These are phyloP conservation scores for Lactarius sanguifluus DNA, from an alignment of 768 basidiomycete genomes.

Conservation along the genomic window DNA sequence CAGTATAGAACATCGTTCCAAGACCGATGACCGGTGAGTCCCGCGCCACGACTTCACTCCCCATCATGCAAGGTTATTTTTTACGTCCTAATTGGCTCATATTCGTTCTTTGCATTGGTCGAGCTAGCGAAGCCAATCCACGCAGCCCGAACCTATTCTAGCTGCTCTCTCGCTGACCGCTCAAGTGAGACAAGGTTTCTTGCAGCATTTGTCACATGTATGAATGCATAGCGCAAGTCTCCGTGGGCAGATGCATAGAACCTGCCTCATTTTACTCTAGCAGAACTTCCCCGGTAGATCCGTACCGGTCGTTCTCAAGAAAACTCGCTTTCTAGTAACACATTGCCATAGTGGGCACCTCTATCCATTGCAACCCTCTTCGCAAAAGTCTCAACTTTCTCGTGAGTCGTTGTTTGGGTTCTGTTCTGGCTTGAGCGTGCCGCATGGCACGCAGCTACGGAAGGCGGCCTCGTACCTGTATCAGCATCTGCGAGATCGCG, in stretches of 20 bases:
- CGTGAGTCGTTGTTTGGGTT: background rate
- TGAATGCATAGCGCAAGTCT: background rate
- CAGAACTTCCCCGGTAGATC: background rate
- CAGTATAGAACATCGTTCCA: background rate
- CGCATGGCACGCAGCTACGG: background rate
- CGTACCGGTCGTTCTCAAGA: background rate
- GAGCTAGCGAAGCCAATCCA: background rate
- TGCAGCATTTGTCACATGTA: background rate
- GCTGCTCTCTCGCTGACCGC: background rate
- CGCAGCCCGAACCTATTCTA: background rate
- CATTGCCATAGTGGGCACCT: background rate
- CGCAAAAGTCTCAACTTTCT: background rate
- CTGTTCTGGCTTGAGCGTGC: background rate
- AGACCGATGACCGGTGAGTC: slow-evolving; percentile 12
- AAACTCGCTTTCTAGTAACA: slow-evolving; percentile 12
- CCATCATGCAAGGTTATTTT: background rate
- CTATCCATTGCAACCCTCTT: background rate
- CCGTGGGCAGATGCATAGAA: background rate
- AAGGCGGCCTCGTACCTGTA: background rate
- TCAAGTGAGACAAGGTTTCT: slow-evolving; percentile 5
- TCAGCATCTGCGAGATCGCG: background rate
- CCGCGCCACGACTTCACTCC: slow-evolving; percentile 12
- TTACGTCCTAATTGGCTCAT: slow-evolving; percentile 9
- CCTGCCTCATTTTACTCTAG: background rate
- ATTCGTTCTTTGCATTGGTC: slow-evolving; percentile 2